Evolutionary conservation across 208 protist species (phyloP).

Genomic region (Acanthamoeba sp.): DNA sequence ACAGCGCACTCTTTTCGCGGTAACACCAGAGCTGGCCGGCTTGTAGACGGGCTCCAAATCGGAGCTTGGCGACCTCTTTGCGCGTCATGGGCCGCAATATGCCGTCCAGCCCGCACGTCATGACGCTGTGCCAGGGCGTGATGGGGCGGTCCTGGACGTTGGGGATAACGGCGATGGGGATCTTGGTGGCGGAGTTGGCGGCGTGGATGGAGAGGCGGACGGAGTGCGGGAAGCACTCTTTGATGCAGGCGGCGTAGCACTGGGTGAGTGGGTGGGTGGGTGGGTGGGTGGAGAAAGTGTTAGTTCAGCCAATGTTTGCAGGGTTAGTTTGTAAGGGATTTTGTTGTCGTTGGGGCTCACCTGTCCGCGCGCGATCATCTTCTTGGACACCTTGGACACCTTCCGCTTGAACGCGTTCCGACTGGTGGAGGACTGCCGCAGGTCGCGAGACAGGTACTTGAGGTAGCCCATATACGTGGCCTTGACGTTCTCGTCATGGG

Average conservation of each 20-base stretch:
- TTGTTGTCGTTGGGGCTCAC: background rate
- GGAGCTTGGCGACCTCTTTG: background rate
- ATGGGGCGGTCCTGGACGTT: background rate
- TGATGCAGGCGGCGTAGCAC: background rate
- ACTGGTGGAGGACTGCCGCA: background rate
- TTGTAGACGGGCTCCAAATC: background rate
- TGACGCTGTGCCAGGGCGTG: constrained; percentile 27
- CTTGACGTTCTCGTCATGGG: background rate
- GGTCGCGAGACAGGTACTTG: background rate
- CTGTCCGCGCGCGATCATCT: background rate
- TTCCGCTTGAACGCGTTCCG: background rate
- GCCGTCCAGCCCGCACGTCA: background rate
- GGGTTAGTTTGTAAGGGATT: background rate
- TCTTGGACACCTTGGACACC: background rate
- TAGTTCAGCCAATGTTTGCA: background rate
- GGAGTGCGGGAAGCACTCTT: background rate
- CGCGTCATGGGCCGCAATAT: background rate
- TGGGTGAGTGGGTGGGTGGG: background rate
- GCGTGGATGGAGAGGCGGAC: constrained; percentile 33
- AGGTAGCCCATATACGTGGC: constrained; percentile 6
- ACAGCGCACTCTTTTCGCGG: constrained; percentile 4
- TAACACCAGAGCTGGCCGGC: background rate
- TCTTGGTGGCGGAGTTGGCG: background rate
- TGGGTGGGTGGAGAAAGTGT: background rate
- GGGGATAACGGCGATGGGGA: background rate